These are phyloP conservation scores for Tulasnella sp. DNA, from an alignment of 768 basidiomycete species.

Conservation along the genomic window DNA sequence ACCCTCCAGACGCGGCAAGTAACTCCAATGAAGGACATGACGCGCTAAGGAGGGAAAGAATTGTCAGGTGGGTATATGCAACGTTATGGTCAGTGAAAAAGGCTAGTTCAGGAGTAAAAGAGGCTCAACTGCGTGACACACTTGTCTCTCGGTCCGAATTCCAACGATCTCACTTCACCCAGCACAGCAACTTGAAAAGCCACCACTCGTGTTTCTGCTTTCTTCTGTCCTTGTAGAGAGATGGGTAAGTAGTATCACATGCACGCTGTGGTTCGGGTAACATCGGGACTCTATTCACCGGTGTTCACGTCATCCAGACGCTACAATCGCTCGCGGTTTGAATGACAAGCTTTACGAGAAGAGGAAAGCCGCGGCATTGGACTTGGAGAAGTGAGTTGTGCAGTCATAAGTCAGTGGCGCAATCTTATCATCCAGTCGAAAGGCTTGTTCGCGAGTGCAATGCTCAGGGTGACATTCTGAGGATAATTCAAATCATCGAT, in stretches of 20 bases:
- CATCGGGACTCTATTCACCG: background rate
- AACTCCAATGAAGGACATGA: too few species aligned
- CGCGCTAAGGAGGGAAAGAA: too few species aligned
- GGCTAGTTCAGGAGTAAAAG: too few species aligned
- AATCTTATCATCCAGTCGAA: background rate
- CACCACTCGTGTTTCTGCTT: too few species aligned
- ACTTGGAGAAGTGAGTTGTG: constrained; percentile 72
- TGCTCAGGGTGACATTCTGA: constrained; percentile 62
- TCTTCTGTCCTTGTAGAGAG: too few species aligned
- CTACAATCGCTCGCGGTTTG: constrained; percentile 62
- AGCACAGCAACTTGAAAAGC: too few species aligned
- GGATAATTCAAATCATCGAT: constrained; percentile 79
- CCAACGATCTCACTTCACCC: too few species aligned
- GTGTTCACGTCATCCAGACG: constrained; percentile 35
- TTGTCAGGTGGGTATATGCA: too few species aligned
- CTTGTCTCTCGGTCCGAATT: background rate
- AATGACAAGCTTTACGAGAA: constrained; percentile 95
- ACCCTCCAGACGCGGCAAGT: too few species aligned
- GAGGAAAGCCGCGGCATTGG: constrained; percentile 86
- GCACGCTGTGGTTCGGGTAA: background rate
- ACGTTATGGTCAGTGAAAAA: too few species aligned
- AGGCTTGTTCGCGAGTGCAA: constrained; percentile 67
- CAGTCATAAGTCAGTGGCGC: background rate
- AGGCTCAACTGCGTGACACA: background rate
- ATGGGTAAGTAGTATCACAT: constrained; percentile 1